A percentile compares a stretch with the other conserved stretches of the same genome.
Conservation (phyloP, 2,329 filamentous ascomycete species). For the Cercospora sojina region DNA sequence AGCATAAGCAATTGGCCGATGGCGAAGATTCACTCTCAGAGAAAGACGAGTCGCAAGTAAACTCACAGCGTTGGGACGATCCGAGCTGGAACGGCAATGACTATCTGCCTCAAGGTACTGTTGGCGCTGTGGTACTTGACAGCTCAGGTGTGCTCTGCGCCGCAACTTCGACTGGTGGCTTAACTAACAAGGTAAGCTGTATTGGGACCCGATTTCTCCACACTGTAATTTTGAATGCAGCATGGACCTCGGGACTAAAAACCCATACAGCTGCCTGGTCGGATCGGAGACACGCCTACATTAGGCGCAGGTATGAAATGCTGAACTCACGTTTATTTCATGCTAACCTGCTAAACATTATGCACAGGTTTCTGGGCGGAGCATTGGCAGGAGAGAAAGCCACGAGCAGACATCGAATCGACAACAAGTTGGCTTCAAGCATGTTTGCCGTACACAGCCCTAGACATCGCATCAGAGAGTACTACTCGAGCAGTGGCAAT, state of each 20-base stretch:
- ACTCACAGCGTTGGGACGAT: neutral
- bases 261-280: slow-evolving; percentile 59
- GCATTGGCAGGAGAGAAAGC: slow-evolving; percentile 58
- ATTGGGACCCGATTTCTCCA: neutral
- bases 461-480: slow-evolving; percentile 6
- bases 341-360: too few species aligned
- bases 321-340: too few species aligned
- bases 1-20: slow-evolving; percentile 39
- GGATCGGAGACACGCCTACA: slow-evolving; percentile 82
- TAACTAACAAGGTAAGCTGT: slow-evolving; percentile 70
- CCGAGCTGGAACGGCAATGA: slow-evolving; percentile 57
- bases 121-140: slow-evolving; percentile 79
- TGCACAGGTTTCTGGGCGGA: slow-evolving; percentile 84
- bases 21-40: slow-evolving; percentile 18
- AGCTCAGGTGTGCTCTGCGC: slow-evolving; percentile 69
- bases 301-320: slow-evolving; percentile 46
- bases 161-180: slow-evolving; percentile 67
- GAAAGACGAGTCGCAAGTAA: neutral
- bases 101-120: slow-evolving; percentile 79
- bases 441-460: slow-evolving; percentile 32
- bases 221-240: neutral
- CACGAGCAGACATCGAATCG: neutral
- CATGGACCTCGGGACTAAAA: neutral
- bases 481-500: slow-evolving; percentile 35
- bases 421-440: slow-evolving; percentile 13